Evolutionary conservation across 2,329 filamentous ascomycete genomes (phyloP).

Genomic region (Botryosphaeria dothidea): DNA sequence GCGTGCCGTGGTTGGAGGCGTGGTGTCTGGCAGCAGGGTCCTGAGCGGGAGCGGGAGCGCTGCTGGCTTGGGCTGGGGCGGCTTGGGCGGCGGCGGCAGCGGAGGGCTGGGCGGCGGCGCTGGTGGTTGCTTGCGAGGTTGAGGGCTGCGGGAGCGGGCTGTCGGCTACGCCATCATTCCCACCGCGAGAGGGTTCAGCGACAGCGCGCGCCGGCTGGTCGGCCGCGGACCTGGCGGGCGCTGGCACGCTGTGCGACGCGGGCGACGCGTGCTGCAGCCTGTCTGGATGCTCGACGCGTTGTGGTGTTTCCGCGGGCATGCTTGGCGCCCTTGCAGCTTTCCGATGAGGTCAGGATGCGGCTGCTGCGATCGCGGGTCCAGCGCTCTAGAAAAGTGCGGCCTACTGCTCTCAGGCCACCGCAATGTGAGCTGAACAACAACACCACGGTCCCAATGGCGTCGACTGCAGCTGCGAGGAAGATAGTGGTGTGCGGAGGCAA

Average conservation of each 20-base stretch:
- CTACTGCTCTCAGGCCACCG: background rate
- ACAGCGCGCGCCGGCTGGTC: background rate
- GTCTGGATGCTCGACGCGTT: background rate
- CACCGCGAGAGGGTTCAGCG: background rate
- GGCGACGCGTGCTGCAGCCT: background rate
- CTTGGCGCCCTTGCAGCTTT: background rate
- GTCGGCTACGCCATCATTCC: conserved; percentile 12
- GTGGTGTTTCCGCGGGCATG: conserved; percentile 14
- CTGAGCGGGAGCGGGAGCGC: background rate
- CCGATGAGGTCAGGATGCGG: conserved; percentile 19
- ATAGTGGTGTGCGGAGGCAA: conserved; percentile 92
- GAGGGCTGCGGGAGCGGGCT: background rate
- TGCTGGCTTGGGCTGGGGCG: background rate
- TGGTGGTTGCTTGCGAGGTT: background rate
- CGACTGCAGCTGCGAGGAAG: conserved; percentile 65
- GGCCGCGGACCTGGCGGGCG: background rate
- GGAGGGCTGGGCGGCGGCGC: background rate
- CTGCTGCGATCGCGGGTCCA: background rate
- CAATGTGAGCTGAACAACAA: conserved; percentile 18
- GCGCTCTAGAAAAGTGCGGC: background rate
- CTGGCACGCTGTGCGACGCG: background rate
- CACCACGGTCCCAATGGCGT: conserved; percentile 43
- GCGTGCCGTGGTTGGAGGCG: background rate
- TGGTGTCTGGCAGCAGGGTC: background rate
- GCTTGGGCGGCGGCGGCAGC: background rate